Evolutionary conservation across 1,284 basidiomycete genomes (phyloP).

Genomic region (Melampsora abietis-canadensis): DNA sequence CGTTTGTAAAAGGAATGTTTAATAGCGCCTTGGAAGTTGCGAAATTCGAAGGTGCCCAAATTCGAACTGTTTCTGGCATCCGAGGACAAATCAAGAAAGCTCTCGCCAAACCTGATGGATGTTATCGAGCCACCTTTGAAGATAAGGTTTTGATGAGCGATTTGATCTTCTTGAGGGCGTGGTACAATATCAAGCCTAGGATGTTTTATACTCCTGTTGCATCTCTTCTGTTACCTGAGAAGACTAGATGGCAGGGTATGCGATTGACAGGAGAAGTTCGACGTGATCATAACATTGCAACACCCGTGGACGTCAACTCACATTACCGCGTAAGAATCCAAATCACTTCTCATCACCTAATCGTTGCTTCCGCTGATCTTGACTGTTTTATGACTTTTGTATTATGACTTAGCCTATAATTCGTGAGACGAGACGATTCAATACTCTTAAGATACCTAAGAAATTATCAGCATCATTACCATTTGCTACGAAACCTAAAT

Average conservation of each 20-base stretch:
- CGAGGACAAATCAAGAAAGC: conserved; percentile 96
- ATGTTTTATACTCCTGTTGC: conserved; percentile 97
- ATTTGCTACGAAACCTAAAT: conserved; percentile 85
- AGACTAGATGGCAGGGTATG: conserved; percentile 83
- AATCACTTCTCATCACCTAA: conserved; percentile 21
- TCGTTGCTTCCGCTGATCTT: neutral
- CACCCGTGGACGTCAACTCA: conserved; percentile 78
- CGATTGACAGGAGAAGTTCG: conserved; percentile 89
- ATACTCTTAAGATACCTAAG: conserved; percentile 80
- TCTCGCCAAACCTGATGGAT: conserved; percentile 85
- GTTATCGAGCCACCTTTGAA: conserved; percentile 94
- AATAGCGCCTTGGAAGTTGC: conserved; percentile 85
- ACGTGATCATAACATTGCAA: conserved; percentile 74
- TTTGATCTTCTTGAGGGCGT: conserved; percentile 90
- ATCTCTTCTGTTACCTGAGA: conserved; percentile 76
- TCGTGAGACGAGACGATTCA: conserved; percentile 79
- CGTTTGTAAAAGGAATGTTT: conserved; percentile 98
- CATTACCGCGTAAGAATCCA: conserved; percentile 66
- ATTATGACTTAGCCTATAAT: conserved; percentile 60
- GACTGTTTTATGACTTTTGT: neutral
- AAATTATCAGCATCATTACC: conserved; percentile 85
- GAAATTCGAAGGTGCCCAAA: conserved; percentile 95
- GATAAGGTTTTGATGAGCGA: conserved; percentile 97
- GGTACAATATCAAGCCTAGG: conserved; percentile 92
- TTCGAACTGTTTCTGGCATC: conserved; percentile 92